Evolutionary conservation across 2,329 filamentous ascomycete species (phyloP).

Genomic region (Aspergillus sp.): DNA sequence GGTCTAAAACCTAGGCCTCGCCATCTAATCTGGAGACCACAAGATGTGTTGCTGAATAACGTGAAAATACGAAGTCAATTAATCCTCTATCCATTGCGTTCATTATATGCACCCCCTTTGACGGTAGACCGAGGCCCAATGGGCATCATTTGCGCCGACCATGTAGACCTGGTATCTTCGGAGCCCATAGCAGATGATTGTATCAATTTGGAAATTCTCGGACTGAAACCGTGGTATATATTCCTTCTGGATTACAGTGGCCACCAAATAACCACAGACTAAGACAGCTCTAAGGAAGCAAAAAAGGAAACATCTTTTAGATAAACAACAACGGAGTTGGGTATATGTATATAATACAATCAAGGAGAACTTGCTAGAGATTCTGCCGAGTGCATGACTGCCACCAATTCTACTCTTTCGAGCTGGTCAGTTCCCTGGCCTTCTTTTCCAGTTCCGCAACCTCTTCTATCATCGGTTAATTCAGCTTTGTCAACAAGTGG

Average conservation of each 20-base stretch:
- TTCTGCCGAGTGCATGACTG: neutral
- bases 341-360: neutral
- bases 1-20: slow-evolving; percentile 4
- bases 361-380: neutral
- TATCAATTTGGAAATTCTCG: neutral
- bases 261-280: neutral
- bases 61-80: neutral
- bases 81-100: neutral
- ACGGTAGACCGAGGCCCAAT: neutral
- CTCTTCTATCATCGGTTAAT: slow-evolving; percentile 28
- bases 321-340: neutral
- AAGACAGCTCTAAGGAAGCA: neutral
- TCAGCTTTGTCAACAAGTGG: neutral
- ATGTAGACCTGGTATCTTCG: neutral
- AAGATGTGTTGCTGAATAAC: neutral
- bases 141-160: neutral
- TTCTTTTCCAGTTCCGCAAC: slow-evolving; percentile 35
- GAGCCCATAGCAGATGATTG: neutral
- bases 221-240: too few species aligned
- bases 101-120: neutral
- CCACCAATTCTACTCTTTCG: slow-evolving; percentile 21
- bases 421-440: slow-evolving; percentile 32
- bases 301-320: neutral
- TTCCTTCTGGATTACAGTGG: neutral
- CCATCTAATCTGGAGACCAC: neutral